phyloP scores from a whole-genome alignment of 352 stramenopile species.

The Globisporangium ultimum region DNA sequence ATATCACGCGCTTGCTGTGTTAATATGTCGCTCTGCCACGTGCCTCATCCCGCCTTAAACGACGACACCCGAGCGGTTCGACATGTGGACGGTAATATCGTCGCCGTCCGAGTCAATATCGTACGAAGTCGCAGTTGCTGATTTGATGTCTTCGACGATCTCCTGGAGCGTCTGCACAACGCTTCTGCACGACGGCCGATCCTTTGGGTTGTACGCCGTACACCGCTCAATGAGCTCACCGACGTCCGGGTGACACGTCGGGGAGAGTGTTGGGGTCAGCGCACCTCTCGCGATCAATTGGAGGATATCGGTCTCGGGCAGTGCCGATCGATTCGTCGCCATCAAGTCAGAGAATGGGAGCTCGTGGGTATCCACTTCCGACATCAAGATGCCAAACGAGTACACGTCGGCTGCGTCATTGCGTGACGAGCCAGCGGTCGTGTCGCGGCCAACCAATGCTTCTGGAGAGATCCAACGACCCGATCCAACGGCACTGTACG shows the following conservation, averaged over 20 bases:
- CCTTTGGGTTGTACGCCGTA: slow-evolving; percentile 26
- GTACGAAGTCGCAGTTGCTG: neutral
- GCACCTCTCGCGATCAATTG: slow-evolving; percentile 65
- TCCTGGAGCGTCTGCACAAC: slow-evolving; percentile 11
- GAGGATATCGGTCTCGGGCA: slow-evolving; percentile 59
- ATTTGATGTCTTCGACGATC: slow-evolving; percentile 10
- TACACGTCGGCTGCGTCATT: slow-evolving; percentile 52
- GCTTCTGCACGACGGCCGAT: slow-evolving; percentile 19
- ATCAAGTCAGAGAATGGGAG: slow-evolving; percentile 72
- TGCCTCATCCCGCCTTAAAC: no score
- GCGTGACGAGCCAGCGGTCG: slow-evolving; percentile 19
- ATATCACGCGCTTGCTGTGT: no score
- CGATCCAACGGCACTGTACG: slow-evolving; percentile 64
- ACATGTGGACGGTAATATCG: neutral
- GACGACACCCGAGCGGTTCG: slow-evolving; percentile 3
- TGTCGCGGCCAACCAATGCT: slow-evolving; percentile 53
- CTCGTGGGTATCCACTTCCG: slow-evolving; percentile 68
- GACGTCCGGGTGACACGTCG: slow-evolving; percentile 43
- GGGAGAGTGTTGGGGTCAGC: slow-evolving; percentile 51
- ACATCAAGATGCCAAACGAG: slow-evolving; percentile 64
- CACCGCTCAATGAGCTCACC: slow-evolving; percentile 38
- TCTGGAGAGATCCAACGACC: slow-evolving; percentile 71
- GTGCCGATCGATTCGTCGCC: slow-evolving; percentile 45
- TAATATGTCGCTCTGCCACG: no score
- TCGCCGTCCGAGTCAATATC: slow-evolving; percentile 7